Evolutionary conservation across 371 early-diverging fungal genomes (phyloP).

Genomic region (Mortierella sp.): DNA sequence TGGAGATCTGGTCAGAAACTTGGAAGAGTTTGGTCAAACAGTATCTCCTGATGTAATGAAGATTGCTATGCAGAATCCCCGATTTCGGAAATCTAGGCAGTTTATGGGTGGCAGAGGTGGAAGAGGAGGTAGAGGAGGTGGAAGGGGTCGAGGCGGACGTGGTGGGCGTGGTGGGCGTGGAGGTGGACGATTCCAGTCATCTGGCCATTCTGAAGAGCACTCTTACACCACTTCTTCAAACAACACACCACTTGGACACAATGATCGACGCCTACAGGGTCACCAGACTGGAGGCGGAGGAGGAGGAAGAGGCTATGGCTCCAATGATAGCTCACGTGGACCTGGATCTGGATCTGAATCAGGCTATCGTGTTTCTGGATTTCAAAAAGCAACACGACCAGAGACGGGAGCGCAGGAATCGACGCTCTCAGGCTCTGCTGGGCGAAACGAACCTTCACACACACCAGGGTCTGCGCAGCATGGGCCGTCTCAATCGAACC

Average conservation of each 20-base stretch:
- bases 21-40: conserved; percentile 75
- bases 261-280: conserved; percentile 19
- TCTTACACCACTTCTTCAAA: conserved; percentile 32
- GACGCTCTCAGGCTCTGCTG: neutral
- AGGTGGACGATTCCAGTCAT: conserved; percentile 26
- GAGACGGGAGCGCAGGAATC: conserved; percentile 35
- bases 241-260: conserved; percentile 38
- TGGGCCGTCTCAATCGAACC: neutral
- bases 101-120: conserved; percentile 59
- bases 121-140: conserved; percentile 61
- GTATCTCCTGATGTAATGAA: conserved; percentile 75
- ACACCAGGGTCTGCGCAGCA: conserved; percentile 15
- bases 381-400: conserved; percentile 42
- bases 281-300: conserved; percentile 3
- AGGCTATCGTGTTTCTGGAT: conserved; percentile 52
- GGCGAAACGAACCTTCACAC: conserved; percentile 6
- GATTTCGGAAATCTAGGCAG: conserved; percentile 70
- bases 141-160: conserved; percentile 61
- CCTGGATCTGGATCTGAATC: conserved; percentile 23
- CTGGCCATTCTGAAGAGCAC: conserved; percentile 15
- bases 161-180: conserved; percentile 30
- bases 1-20: conserved; percentile 78
- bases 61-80: conserved; percentile 80
- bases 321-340: conserved; percentile 10
- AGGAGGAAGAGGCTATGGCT: conserved; percentile 6